Base-by-base conservation (phyloP, 2,329 filamentous ascomycete genomes). In the Exserohilum rostratum region DNA sequence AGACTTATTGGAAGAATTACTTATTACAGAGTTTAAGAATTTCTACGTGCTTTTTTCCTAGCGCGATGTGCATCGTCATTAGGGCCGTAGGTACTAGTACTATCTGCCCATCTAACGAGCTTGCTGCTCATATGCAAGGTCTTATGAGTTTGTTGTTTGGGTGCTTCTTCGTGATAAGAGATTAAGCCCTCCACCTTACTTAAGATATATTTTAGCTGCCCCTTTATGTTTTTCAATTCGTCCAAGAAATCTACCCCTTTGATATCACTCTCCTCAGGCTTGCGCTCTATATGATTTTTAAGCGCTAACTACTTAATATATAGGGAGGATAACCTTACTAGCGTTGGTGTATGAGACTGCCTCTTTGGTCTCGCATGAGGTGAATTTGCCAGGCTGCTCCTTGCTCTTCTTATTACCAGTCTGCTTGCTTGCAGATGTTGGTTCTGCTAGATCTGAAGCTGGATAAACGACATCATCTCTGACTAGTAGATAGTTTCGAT, bases 381-480 rank as follows among this genome's bases (percentile, higher is more conserved):
- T 25, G 18, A 2, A 44, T 37, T 44, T 6, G 10, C 33, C 2
- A 20, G 33, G 25, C 48, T 50, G 33, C 18, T 38, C 10, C 9
- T 22, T 6, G 17, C 34, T 44, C 17, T 17, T 37, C 40, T 45
- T 38, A 30, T 37, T 1, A 44, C 13, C 2, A 1, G 12, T 38
- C 22, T 29, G 9, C 39, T 50, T 50, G 17, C 33, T 30, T 50
- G 25, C 25, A 31, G 25, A 2, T 17, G 9, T 6, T 45, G 2
- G 39, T 37, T 37, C 25, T 44, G 12, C 25, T 45, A 3, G 31
- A 2, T 6, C 33, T 15, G 2, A 33, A 50, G 31, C 33, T 37
- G 2, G 39, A 38, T 45, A n/a, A 50, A 18, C n/a, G 13, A 10
- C 18, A 50, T 50, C 3, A 45, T 50, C 33, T 38, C 25, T 46